Evolutionary conservation across 306 rosid species (phyloP).

Genomic region (Luffa aegyptiaca): DNA sequence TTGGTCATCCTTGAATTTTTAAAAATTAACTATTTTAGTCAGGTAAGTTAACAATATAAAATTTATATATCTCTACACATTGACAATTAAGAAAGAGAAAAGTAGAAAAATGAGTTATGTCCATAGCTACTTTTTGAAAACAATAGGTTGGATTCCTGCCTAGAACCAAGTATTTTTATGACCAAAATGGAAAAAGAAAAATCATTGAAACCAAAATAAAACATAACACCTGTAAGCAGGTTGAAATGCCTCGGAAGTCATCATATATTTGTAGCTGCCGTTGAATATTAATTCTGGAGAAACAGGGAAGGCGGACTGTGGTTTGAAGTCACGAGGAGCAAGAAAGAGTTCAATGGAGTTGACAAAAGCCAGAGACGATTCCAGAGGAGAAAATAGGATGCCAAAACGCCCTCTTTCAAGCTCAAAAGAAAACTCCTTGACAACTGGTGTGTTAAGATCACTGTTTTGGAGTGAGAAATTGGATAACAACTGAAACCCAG

Average conservation of each 20-base stretch:
- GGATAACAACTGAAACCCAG: neutral
- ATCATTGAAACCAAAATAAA: too few species aligned
- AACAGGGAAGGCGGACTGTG: neutral
- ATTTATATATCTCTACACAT: too few species aligned
- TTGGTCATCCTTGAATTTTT: too few species aligned
- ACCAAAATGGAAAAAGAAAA: too few species aligned
- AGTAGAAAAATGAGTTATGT: too few species aligned
- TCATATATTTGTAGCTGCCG: neutral
- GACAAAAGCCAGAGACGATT: constrained; percentile 9
- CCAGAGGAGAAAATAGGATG: neutral
- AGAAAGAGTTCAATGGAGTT: constrained; percentile 10
- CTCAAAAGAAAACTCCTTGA: neutral
- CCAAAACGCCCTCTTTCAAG: neutral
- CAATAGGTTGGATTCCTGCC: too few species aligned
- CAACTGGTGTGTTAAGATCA: neutral
- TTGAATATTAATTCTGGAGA: neutral
- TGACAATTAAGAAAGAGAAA: too few species aligned
- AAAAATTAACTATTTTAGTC: too few species aligned
- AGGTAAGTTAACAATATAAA: too few species aligned
- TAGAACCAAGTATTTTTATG: too few species aligned
- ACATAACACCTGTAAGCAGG: neutral
- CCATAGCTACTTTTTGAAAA: too few species aligned
- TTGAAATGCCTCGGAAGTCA: neutral
- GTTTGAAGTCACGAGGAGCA: neutral
- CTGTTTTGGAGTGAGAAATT: neutral